Evolutionary conservation across 2,329 filamentous ascomycete species (phyloP), one percentile per base, ranked within the genome.

Genomic region (Penicillium concentricum): DNA sequence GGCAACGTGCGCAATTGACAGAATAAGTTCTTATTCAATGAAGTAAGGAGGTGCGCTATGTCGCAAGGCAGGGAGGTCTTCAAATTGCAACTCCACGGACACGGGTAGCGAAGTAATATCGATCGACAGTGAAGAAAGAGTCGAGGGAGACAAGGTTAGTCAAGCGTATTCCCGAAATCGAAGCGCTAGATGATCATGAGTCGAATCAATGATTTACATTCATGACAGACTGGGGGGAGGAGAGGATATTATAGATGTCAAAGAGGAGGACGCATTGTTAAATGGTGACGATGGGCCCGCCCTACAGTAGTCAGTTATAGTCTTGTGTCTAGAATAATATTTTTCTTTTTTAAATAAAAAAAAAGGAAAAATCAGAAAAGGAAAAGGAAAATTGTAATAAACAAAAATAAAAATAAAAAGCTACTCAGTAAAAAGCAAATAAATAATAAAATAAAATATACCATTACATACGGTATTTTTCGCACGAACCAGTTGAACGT

Each of bases 201-300:
- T 16, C 32, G 18, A 44, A 10, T 32, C 39, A 48, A 48, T 43
- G 38, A 51, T 60, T 51, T 18, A 39, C 12, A 47, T 46, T 38
- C 49, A 51, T 44, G n/a, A 47, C 42, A 51, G 42, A 28, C 16
- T 49, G 53, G 39, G 30, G 51, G 43, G 51, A 56, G 32, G 49
- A 50, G 49, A 45, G 38, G 42, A 58, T 64, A 62, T 65, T 64
- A 64, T 65, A 65, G 56, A 51, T 51, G 38, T 54, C 28, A 32
- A 50, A 50, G 38, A 44, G 38, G 20, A 51, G 18, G 38, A 50
- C 42, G 37, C 26, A 54, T 51, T 49, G 49, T 28, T 24, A 49
- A 54, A 35, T 50, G 51, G 47, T 52, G 39, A 46, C 43, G 51
- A 54, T 51, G 50, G 53, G 32, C 53, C 50, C 53, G 59, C 52